Evolutionary conservation across 352 stramenopile species (phyloP), one percentile per base, ranked within the genome.

Genomic region (Phytophthora megakarya): DNA sequence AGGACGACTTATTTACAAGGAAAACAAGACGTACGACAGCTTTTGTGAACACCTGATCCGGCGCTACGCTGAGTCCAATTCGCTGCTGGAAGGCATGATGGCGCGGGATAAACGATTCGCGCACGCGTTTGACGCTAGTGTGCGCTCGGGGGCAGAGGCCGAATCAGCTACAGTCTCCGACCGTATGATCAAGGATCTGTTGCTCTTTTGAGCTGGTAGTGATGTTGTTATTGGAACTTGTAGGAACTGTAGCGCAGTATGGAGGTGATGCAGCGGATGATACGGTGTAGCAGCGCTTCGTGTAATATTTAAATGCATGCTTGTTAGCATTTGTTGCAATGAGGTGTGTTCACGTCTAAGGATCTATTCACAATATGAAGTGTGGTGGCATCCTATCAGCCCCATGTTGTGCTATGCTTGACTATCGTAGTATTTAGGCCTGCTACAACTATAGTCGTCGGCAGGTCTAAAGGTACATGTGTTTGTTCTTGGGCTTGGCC

Each of bases 1-100:
- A 1, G 86, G 86, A 2, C 65, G 83, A 19, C 82, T 88, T 57
- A 92, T 95, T 65, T 95, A 95, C 81, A 93, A 92, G 70, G 86
- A 92, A 43, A 86, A 92, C 75, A 93, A 93, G 64, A 91, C 82
- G 66, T 95, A 95, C 76, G 86, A 95, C 70, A 93, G 84, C 65
- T 95, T 95, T 61, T 95, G 86, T 65, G 86, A 95, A 66, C 86
- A 95, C 70, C 56, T 95, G 48, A 95, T 95, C 70, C 82, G 86
- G 49, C 82, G 86, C 33, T 95, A 95, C 52, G 84, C 86, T 40
- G 86, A 95, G 72, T 92, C 81, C 9, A 95, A 95, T 58, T 76
- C 80, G 53, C 69, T 95, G 40, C 66, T 95, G 33, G 86, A 95
- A 62, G 70, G 80, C 22, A 93, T 90, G 83, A 93, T 95, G 84